Evolutionary conservation across 441 rosid species (phyloP).

Genomic region (Croton setiger): DNA sequence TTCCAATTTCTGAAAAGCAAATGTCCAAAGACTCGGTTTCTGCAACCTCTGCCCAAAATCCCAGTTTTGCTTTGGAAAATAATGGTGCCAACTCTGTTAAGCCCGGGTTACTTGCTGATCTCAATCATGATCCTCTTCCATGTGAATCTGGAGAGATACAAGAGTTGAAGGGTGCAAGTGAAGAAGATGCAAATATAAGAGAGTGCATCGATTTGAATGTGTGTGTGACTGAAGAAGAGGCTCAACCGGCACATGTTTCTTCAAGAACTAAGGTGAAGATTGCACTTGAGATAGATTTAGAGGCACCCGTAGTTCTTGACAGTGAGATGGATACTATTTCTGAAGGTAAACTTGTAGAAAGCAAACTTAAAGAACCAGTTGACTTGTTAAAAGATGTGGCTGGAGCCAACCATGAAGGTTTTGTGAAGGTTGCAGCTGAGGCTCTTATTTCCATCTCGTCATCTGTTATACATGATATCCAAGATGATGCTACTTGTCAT

Average conservation of each 20-base stretch:
- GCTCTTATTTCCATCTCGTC: conserved; percentile 65
- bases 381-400: conserved; percentile 23
- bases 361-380: conserved; percentile 18
- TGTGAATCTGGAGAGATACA: conserved; percentile 24
- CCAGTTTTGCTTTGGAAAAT: conserved; percentile 14
- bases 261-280: conserved; percentile 24
- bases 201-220: conserved; percentile 49
- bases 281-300: conserved; percentile 45
- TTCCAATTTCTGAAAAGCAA: conserved; percentile 26
- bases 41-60: conserved; percentile 13
- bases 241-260: conserved; percentile 21
- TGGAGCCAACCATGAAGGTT: conserved; percentile 23
- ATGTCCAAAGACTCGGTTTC: conserved; percentile 25
- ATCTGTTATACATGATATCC: conserved; percentile 19
- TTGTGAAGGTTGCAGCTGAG: conserved; percentile 55
- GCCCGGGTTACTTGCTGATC: conserved; percentile 25
- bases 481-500: conserved; percentile 31
- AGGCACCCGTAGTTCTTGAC: conserved; percentile 39
- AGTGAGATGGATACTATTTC: conserved; percentile 17
- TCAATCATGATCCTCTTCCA: conserved; percentile 26
- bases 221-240: conserved; percentile 35
- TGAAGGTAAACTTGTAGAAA: conserved; percentile 10
- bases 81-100: conserved; percentile 17
- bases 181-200: conserved; percentile 22
- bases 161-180: conserved; percentile 10